phyloP scores from a whole-genome alignment of 2,329 filamentous ascomycete species.

The Fusarium nurragi region DNA sequence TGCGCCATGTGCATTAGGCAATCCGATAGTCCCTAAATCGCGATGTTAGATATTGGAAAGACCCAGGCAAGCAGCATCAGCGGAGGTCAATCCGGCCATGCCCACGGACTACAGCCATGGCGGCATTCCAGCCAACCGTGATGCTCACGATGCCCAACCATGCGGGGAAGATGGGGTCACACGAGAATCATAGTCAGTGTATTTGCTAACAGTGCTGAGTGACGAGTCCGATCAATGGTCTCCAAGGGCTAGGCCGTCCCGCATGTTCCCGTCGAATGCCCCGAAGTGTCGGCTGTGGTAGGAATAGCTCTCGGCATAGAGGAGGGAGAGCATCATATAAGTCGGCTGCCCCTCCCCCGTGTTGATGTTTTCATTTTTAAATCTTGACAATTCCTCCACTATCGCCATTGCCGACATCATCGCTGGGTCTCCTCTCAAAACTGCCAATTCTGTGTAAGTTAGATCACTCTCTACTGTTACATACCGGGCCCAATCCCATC shows the following conservation, averaged over 20 bases:
- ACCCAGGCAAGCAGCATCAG: conserved; percentile 10
- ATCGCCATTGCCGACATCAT: conserved; percentile 39
- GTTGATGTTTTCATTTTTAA: conserved; percentile 17
- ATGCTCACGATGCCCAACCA: conserved; percentile 37
- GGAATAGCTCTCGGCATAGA: conserved; percentile 46
- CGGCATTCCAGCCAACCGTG: conserved; percentile 39
- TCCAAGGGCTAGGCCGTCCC: conserved; percentile 39
- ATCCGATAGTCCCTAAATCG: conserved; percentile 18
- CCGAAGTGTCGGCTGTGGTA: conserved; percentile 45
- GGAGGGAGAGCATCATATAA: conserved; percentile 39
- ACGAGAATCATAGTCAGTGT: conserved; percentile 42
- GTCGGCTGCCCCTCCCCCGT: conserved; percentile 30
- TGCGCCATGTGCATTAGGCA: conserved; percentile 17
- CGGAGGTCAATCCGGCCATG: conserved; percentile 16
- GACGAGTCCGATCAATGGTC: conserved; percentile 35
- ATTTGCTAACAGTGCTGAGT: conserved; percentile 28
- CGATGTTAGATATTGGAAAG: conserved; percentile 12
- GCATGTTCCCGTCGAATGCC: conserved; percentile 47
- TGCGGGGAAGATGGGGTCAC: conserved; percentile 44
- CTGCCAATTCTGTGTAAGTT: conserved; percentile 40
- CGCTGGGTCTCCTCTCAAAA: conserved; percentile 29
- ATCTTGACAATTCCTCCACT: conserved; percentile 24
- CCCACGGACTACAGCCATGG: conserved; percentile 23
- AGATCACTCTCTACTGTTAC: conserved; percentile 35
- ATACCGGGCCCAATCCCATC: conserved; percentile 36